A percentile compares a stretch with the other conserved stretches of the same genome.
Conservation (phyloP, 1,284 basidiomycete genomes). For the Crucibulum parvulum region DNA sequence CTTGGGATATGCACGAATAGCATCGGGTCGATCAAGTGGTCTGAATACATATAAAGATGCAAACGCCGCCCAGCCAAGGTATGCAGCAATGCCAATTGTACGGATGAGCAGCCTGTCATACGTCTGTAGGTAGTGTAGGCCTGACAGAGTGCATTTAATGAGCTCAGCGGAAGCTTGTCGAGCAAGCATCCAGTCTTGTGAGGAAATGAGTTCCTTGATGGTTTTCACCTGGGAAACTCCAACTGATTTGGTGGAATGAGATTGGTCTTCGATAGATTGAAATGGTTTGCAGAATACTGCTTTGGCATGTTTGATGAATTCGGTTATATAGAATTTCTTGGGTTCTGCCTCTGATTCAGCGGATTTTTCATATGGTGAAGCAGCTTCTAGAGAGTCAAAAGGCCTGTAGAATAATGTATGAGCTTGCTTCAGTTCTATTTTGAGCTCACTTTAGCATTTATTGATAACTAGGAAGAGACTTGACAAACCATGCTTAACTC, state of each 20-base stretch:
- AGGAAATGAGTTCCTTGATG: conserved; percentile 53
- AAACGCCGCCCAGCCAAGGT: conserved; percentile 82
- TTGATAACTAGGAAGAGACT: not conserved
- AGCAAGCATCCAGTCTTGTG: conserved; percentile 54
- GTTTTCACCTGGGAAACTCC: conserved; percentile 35
- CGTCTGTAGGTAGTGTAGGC: conserved; percentile 85
- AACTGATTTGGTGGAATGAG: conserved; percentile 13
- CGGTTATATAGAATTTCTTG: too few species aligned
- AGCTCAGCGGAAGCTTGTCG: conserved; percentile 59
- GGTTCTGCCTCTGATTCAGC: too few species aligned
- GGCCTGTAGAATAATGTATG: conserved; percentile 70
- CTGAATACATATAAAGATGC: conserved; percentile 61
- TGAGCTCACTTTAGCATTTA: not conserved
- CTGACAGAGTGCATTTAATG: conserved; percentile 65
- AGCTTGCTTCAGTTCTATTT: conserved; percentile 63
- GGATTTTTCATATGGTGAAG: conserved; percentile 14
- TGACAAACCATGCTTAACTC: conserved; percentile 73
- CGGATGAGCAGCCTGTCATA: conserved; percentile 83
- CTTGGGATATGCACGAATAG: not conserved
- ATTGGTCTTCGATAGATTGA: too few species aligned
- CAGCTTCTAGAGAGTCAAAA: conserved; percentile 50
- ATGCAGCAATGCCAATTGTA: conserved; percentile 74
- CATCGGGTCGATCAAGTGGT: conserved; percentile 22
- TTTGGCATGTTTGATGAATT: too few species aligned
- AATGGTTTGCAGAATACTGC: too few species aligned